Conservation (phyloP, 768 basidiomycete species). For the Cytidiella melzeri region DNA sequence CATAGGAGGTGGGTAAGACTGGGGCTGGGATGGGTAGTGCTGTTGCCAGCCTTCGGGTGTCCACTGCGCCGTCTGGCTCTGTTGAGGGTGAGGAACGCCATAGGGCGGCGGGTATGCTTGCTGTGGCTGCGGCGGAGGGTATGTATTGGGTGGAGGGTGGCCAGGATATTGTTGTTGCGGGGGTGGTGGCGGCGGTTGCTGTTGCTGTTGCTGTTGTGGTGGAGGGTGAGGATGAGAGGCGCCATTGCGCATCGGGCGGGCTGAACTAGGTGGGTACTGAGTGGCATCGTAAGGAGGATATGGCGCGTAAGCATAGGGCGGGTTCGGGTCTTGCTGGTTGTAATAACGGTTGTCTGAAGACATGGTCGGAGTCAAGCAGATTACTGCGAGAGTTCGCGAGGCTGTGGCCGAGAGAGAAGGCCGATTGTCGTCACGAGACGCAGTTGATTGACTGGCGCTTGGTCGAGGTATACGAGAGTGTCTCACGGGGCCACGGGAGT, state of each 20-base stretch:
- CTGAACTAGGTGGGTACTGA: constrained; percentile 22
- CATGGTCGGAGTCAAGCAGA: constrained; percentile 27
- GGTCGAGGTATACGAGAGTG: constrained; percentile 3
- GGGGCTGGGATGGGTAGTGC: not conserved
- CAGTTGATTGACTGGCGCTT: constrained; percentile 10
- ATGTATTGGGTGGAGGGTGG: constrained; percentile 16
- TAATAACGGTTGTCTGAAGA: constrained; percentile 50
- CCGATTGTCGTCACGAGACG: constrained; percentile 7
- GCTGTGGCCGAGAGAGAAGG: constrained; percentile 4
- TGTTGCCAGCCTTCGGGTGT: constrained; percentile 33
- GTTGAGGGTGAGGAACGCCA: constrained; percentile 25
- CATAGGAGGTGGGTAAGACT: not conserved
- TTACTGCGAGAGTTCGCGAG: not conserved
- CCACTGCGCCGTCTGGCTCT: constrained; percentile 28
- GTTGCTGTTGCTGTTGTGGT: constrained; percentile 22
- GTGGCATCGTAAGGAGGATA: constrained; percentile 25
- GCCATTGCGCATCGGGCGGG: constrained; percentile 13
- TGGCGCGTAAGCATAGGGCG: constrained; percentile 46
- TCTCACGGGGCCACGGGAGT: constrained; percentile 1
- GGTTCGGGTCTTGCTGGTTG: constrained; percentile 43
- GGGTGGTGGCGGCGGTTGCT: constrained; percentile 11
- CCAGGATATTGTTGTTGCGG: constrained; percentile 1
- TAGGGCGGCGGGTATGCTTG: constrained; percentile 22
- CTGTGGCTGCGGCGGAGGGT: constrained; percentile 7
- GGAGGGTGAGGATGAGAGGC: constrained; percentile 22